Conservation (phyloP, 371 early-diverging fungal genomes). For the Entomophthora muscae region DNA sequence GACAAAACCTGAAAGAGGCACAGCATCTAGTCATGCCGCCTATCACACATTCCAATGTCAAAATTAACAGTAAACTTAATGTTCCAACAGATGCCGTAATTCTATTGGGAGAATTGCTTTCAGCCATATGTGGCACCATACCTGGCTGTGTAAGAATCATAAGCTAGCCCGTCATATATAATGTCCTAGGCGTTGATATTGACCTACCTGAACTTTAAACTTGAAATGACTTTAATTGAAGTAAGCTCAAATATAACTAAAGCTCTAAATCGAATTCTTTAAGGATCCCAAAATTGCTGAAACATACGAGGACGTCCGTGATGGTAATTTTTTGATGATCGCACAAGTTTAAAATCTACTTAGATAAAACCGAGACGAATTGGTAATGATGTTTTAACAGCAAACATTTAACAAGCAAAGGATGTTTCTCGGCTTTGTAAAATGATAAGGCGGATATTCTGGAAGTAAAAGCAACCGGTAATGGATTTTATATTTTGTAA, state of each 20-base stretch:
- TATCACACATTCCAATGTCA: too few species aligned
- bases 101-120: too few species aligned
- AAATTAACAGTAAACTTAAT: too few species aligned
- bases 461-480: conserved; percentile 6
- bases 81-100: too few species aligned
- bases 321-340: conserved; percentile 3
- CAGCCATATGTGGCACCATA: too few species aligned
- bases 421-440: conserved; percentile 6
- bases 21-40: too few species aligned
- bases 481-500: neutral
- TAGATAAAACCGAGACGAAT: conserved; percentile 8
- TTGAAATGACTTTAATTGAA: conserved; percentile 8
- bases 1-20: too few species aligned
- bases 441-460: conserved; percentile 1
- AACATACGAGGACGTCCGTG: conserved; percentile 6
- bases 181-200: too few species aligned
- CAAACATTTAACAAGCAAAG: neutral
- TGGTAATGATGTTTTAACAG: conserved; percentile 5
- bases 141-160: too few species aligned
- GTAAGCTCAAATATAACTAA: neutral
- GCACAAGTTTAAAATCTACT: neutral
- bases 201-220: neutral
- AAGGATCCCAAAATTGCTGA: conserved; percentile 9
- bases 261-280: neutral
- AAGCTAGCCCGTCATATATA: too few species aligned